Percentiles rank a stretch among this genome's conserved stretches.
Evolutionary conservation across 768 basidiomycete genomes (phyloP).

Genomic region (Boletus insuetus): DNA sequence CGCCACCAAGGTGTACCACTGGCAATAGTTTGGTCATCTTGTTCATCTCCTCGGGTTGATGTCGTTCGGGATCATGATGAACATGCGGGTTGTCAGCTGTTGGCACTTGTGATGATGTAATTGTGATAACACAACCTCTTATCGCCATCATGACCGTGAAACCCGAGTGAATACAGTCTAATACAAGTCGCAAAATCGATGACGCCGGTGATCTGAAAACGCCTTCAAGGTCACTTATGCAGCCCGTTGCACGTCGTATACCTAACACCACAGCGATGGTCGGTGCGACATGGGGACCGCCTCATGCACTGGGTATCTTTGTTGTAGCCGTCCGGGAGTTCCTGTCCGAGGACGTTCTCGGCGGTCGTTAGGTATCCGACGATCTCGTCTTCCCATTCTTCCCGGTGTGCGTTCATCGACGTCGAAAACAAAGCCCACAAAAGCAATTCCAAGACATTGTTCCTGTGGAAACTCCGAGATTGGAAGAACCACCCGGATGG

Average conservation of each 20-base stretch:
- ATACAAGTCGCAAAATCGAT: constrained; percentile 48
- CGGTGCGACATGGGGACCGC: constrained; percentile 52
- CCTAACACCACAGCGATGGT: constrained; percentile 59
- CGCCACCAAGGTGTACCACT: too few species aligned
- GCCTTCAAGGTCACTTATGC: background rate
- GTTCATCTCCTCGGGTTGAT: too few species aligned
- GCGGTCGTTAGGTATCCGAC: constrained; percentile 42
- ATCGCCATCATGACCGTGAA: too few species aligned
- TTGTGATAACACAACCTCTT: too few species aligned
- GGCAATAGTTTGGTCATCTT: too few species aligned
- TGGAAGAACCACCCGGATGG: constrained; percentile 56
- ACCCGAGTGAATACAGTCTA: constrained; percentile 25
- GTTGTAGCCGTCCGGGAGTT: constrained; percentile 41
- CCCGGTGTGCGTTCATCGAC: constrained; percentile 26
- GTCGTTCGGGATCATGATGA: too few species aligned
- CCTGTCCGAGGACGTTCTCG: constrained; percentile 40
- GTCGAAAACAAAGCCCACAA: constrained; percentile 60
- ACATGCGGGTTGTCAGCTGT: too few species aligned
- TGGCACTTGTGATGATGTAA: too few species aligned
- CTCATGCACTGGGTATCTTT: constrained; percentile 44
- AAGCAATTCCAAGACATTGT: constrained; percentile 60
- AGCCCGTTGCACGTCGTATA: background rate
- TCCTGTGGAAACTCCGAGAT: constrained; percentile 33
- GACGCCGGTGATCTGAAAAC: constrained; percentile 47
- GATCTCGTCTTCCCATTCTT: constrained; percentile 49